These are phyloP conservation scores for Verbascum thapsus DNA, from an alignment of 257 asterid species.

Conservation along the genomic window DNA sequence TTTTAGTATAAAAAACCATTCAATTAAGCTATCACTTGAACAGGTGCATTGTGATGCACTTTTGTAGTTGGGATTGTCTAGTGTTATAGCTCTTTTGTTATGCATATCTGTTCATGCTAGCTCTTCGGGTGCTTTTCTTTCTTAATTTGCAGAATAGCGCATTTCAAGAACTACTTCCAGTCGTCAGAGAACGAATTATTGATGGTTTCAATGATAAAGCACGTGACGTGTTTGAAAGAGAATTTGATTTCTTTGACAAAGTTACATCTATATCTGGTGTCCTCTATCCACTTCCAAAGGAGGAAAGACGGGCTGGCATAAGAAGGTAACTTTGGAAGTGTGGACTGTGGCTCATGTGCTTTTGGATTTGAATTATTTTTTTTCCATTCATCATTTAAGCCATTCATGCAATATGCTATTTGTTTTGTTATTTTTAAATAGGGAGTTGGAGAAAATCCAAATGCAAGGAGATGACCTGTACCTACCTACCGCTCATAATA, in stretches of 20 bases:
- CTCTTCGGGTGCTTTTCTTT: slow-evolving; percentile 10
- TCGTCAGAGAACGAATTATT: slow-evolving; percentile 81
- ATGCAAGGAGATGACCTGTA: slow-evolving; percentile 88
- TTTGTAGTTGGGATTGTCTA: slow-evolving; percentile 11
- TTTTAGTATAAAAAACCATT: not conserved
- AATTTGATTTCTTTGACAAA: slow-evolving; percentile 96
- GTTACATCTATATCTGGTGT: slow-evolving; percentile 98
- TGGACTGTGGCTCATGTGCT: slow-evolving; percentile 29
- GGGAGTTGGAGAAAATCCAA: slow-evolving; percentile 95
- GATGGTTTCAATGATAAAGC: slow-evolving; percentile 82
- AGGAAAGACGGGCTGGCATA: slow-evolving; percentile 93
- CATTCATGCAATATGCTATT: slow-evolving; percentile 8
- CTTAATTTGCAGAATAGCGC: slow-evolving; percentile 56
- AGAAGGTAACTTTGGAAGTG: slow-evolving; percentile 67
- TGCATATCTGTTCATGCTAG: slow-evolving; percentile 21
- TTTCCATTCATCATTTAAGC: slow-evolving; percentile 22
- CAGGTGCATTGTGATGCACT: slow-evolving; percentile 12
- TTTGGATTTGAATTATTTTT: slow-evolving; percentile 18
- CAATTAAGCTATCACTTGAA: slow-evolving; percentile 18
- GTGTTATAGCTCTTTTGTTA: slow-evolving; percentile 14
- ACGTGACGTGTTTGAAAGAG: slow-evolving; percentile 71
- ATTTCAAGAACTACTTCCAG: slow-evolving; percentile 80
- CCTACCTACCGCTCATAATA: slow-evolving; percentile 91
- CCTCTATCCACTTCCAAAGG: slow-evolving; percentile 91
- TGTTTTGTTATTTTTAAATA: slow-evolving; percentile 33